These are phyloP conservation scores for Epichloe coenophiala DNA, from an alignment of 2,329 filamentous ascomycete species.

Conservation along the genomic window DNA sequence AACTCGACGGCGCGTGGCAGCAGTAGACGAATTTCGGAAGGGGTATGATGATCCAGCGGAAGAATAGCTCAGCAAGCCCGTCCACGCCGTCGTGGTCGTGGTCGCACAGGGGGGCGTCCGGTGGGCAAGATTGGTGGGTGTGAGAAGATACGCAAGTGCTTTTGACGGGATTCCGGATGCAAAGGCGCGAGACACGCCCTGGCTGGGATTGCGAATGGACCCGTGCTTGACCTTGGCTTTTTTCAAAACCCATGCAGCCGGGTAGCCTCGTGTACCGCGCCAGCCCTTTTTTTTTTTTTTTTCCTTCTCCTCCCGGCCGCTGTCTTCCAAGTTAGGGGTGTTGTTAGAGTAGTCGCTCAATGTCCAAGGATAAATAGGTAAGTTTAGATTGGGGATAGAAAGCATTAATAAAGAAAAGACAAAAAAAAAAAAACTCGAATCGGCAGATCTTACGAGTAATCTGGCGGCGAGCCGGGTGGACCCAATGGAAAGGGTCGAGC, in stretches of 20 bases:
- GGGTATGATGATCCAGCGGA: constrained; percentile 1
- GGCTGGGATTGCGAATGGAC: constrained; percentile 5
- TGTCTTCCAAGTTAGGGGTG: neutral
- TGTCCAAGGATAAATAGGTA: neutral
- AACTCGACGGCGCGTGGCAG: constrained; percentile 11
- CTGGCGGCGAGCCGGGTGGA: constrained; percentile 1
- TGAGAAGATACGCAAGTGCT: neutral
- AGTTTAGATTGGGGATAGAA: neutral
- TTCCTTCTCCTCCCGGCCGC: neutral
- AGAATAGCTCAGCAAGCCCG: constrained; percentile 1
- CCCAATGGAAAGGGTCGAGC: constrained; percentile 2
- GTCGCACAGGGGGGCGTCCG: constrained; percentile 6
- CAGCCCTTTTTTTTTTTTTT: neutral
- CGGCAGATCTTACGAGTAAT: neutral
- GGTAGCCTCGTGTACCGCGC: constrained; percentile 4
- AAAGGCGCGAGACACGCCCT: constrained; percentile 7
- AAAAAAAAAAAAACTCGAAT: neutral
- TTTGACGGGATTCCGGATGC: constrained; percentile 6
- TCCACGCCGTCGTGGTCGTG: neutral
- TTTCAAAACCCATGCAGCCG: neutral
- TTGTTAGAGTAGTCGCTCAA: neutral
- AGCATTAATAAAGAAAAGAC: neutral
- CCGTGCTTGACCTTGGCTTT: constrained; percentile 1
- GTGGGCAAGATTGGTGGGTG: constrained; percentile 1
- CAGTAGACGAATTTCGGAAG: constrained; percentile 2